Base-by-base conservation (phyloP, 345 rosid genomes). In the Eucalyptus sp. region DNA sequence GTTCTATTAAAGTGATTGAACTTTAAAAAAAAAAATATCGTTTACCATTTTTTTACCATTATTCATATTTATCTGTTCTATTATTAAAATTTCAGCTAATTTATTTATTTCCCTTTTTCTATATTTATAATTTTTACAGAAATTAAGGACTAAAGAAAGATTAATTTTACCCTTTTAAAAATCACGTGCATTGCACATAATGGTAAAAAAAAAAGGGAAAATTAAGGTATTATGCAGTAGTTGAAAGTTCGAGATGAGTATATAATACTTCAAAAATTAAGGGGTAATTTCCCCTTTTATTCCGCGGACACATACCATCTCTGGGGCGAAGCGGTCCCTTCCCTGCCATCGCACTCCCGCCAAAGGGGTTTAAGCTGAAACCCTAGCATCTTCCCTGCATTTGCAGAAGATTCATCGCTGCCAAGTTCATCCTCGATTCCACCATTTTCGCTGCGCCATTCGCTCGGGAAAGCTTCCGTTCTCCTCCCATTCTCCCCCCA, bases 281-380 rank as follows among this genome's bases (percentile, higher is more conserved):
- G 44, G 80, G 44, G 80, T 8, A 33, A 68, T 68, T n/a, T 64
- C 20, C 20, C 9, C 33, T 62, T 64, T 14, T 14, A 14, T 64
- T 64, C 37, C 33, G 41, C 11, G 6, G 22, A 66, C 8, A 31
- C 18, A 33, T 15, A 15, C 3, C 62, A 15, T 31, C 17, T 64
- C 41, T 22, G 22, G 14, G 81, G 81, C 14, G 46, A 71, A 3
- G 83, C 48, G 27, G 83, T 76, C 83, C 58, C 48, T 76, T 18
- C 83, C 83, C 48, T 20, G 83, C 48, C 46, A 6, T 76, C 83
- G 4, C 83, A 2, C 83, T 76, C 83, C 83, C 83, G 83, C 83
- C 83, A 76, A 76, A 76, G 83, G 79, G 83, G 83, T 76, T 76
- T 41, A 76, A 76, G 83, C 83, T 5, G 83, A 76, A 76, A 76